Base-by-base conservation (phyloP, 176 grass and related monocot species). In the Eleusine coracana region DNA sequence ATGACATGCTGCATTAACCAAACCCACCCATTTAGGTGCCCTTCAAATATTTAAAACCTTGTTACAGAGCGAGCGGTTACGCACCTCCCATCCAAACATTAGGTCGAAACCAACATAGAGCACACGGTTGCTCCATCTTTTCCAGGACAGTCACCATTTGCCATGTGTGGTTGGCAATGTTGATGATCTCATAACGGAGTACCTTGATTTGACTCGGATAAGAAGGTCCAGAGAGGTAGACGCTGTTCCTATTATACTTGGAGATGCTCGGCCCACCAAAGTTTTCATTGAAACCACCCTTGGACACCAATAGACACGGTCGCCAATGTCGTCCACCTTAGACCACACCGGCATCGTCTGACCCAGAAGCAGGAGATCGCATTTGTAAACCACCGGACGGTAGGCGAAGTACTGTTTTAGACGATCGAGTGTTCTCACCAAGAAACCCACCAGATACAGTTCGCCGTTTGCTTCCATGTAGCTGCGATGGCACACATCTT, bases 51-150 rank as follows among this genome's bases (percentile, higher is more conserved):
- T 36, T 29, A 17, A 66, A 36, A 66, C 27, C 11, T 34, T 65
- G 10, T 28, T 13, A n/a, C 1, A 51, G 49, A 16, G 14, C 41
- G 41, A 42, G 7, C 48, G 10, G 48, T 50, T 16, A 50, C 20
- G 2, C 51, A 83, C 80, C 70, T 74, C 9, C 5, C 42, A 6
- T 31, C 73, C 73, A 84, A 6, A 69, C 37, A 59, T 58, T 68
- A 10, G 38, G 73, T 21, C 40, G 73, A 84, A 76, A 76, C 73
- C 73, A 84, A 6, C 46, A 76, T 2, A 68, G 9, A 20, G n/a
- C 25, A 10, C 54, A 16, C 13, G 37, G 7, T 14, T 5, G 46
- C 13, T 56, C 2, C 38, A 58, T 75, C 5, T 15, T 29, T 15
- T 29, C 10, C 10, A 6, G 10, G 12, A 15, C 21, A 68, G 15